Conservation (phyloP, 345 rosid species). For the Eucalyptus virginea region DNA sequence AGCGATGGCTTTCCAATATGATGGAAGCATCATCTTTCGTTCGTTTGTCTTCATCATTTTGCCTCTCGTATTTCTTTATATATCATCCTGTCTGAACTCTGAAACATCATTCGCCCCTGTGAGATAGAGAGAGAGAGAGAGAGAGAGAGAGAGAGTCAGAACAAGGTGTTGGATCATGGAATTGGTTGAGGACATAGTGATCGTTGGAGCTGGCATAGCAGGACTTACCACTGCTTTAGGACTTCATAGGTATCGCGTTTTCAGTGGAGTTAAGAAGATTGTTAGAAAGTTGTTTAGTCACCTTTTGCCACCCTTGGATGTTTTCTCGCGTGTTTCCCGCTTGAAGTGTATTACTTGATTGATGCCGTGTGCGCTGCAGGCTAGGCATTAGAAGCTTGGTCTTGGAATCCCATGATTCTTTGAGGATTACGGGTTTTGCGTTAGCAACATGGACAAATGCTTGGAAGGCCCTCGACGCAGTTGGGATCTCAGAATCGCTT, state of each 20-base stretch:
- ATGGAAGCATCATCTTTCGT: too few species aligned
- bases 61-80: neutral
- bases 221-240: conserved; percentile 55
- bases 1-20: neutral
- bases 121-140: neutral
- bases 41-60: neutral
- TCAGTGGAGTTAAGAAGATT: neutral
- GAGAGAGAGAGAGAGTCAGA: neutral
- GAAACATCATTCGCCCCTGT: neutral
- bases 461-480: too few species aligned
- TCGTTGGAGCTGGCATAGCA: conserved; percentile 58
- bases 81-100: neutral
- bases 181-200: conserved; percentile 18
- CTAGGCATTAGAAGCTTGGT: conserved; percentile 59
- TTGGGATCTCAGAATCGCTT: too few species aligned
- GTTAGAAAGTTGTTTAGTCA: neutral
- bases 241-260: conserved; percentile 11
- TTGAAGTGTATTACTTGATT: neutral
- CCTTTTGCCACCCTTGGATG: neutral
- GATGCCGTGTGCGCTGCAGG: conserved; percentile 14
- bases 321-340: neutral
- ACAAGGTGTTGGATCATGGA: neutral
- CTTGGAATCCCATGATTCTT: conserved; percentile 51
- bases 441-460: conserved; percentile 49
- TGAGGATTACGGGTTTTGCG: conserved; percentile 54